Conservation (phyloP, 2,329 filamentous ascomycete genomes). For the Cyphellophora attinorum region DNA sequence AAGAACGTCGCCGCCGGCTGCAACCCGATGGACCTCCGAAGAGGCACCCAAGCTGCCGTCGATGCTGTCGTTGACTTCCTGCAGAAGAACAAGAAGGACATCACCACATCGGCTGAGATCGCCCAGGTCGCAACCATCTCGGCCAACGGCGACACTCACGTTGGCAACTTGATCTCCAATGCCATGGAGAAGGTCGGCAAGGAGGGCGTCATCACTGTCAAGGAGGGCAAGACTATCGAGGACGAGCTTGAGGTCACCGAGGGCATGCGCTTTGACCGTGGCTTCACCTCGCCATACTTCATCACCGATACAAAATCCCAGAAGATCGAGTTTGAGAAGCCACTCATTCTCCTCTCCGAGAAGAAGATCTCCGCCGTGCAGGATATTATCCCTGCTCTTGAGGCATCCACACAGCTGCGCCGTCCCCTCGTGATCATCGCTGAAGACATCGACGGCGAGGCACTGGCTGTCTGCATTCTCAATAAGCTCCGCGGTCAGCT, state of each 20-base stretch:
- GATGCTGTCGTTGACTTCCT: conserved; percentile 91
- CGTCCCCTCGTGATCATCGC: conserved; percentile 96
- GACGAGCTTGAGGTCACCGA: conserved; percentile 98
- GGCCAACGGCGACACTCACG: conserved; percentile 91
- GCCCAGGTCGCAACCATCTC: conserved; percentile 97
- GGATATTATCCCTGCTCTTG: conserved; percentile 95
- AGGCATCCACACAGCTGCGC: conserved; percentile 90
- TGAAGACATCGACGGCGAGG: conserved; percentile 98
- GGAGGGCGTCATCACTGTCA: conserved; percentile 99
- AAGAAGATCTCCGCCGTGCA: conserved; percentile 99
- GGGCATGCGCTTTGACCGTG: conserved; percentile 99
- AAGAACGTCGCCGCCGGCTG: conserved; percentile 99
- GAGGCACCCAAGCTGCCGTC: conserved; percentile 93
- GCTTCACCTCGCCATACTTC: conserved; percentile 98
- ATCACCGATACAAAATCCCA: conserved; percentile 98
- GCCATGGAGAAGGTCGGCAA: conserved; percentile 99
- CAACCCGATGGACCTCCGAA: conserved; percentile 98
- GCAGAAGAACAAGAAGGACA: conserved; percentile 92
- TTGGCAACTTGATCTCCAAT: conserved; percentile 90
- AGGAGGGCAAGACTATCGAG: conserved; percentile 97
- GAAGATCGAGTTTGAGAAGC: conserved; percentile 99
- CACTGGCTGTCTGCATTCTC: conserved; percentile 95
- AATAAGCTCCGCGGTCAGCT: conserved; percentile 99
- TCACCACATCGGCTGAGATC: conserved; percentile 94
- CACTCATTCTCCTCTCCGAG: conserved; percentile 94